Percentiles rank a stretch among this genome's conserved stretches.
These are phyloP conservation scores for Inonotus obliquus DNA, from an alignment of 1,284 basidiomycete species.

Conservation along the genomic window DNA sequence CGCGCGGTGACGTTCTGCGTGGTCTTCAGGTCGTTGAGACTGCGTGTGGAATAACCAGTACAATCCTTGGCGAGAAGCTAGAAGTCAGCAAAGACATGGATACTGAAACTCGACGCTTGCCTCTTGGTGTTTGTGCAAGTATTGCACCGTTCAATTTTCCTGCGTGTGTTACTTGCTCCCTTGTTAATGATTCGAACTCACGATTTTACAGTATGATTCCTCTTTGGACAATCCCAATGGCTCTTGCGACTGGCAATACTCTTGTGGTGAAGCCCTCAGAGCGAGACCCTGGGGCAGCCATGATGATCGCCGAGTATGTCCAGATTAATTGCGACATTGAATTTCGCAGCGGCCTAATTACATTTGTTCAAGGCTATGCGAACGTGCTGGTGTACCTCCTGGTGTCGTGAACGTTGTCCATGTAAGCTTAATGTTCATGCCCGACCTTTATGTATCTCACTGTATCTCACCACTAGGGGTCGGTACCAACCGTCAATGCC, in stretches of 20 bases:
- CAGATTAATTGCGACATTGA: background rate
- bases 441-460: background rate
- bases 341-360: background rate
- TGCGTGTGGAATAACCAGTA: constrained; percentile 79
- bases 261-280: constrained; percentile 95
- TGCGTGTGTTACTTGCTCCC: constrained; percentile 49
- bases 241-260: constrained; percentile 90
- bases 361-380: constrained; percentile 26
- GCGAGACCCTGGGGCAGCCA: constrained; percentile 92
- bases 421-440: constrained; percentile 1
- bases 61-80: constrained; percentile 84
- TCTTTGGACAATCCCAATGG: constrained; percentile 91
- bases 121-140: constrained; percentile 78
- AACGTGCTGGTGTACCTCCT: constrained; percentile 57
- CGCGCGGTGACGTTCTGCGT: constrained; percentile 90
- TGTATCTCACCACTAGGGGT: constrained; percentile 40
- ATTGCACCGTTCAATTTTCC: constrained; percentile 94
- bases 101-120: constrained; percentile 78
- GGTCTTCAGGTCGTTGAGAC: constrained; percentile 95
- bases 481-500: constrained; percentile 85
- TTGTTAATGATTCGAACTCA: constrained; percentile 10
- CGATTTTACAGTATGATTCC: constrained; percentile 82
- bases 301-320: constrained; percentile 86
- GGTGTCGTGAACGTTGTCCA: constrained; percentile 90
- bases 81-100: constrained; percentile 99